A percentile compares a stretch with the other conserved stretches of the same genome.
Conservation (phyloP, 2,329 filamentous ascomycete species). For the Aspergillus fumigatiaffinis region DNA sequence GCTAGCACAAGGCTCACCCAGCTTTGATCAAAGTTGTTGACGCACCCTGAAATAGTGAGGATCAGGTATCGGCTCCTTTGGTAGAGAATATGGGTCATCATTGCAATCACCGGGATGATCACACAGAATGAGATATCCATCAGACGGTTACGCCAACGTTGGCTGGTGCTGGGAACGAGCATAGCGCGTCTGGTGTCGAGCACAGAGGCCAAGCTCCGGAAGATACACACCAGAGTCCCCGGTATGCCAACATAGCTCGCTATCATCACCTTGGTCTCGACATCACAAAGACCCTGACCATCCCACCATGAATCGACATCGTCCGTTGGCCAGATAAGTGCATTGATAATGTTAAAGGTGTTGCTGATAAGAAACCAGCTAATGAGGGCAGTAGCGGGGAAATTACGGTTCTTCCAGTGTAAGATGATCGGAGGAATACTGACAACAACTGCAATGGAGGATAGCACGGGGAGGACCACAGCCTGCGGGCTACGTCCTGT, state of each 20-base stretch:
- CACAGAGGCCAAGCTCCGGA: conserved; percentile 56
- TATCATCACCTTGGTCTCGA: conserved; percentile 57
- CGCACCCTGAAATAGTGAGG: conserved; percentile 57
- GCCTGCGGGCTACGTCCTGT: conserved; percentile 25
- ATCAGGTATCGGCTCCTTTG: conserved; percentile 58
- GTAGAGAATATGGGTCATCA: conserved; percentile 56
- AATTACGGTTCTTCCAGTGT: conserved; percentile 59
- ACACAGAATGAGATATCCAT: conserved; percentile 57
- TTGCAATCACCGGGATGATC: conserved; percentile 51
- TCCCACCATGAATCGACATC: conserved; percentile 53
- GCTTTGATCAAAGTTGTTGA: conserved; percentile 49
- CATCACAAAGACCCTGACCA: conserved; percentile 60
- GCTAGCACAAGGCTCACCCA: conserved; percentile 56
- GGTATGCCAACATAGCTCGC: conserved; percentile 51
- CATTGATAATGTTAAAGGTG: conserved; percentile 57
- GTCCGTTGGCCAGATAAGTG: conserved; percentile 61
- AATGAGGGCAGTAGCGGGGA: conserved; percentile 56
- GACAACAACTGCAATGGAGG: conserved; percentile 49
- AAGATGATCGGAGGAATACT: conserved; percentile 56
- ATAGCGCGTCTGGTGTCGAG: conserved; percentile 56
- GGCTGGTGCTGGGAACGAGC: conserved; percentile 47
- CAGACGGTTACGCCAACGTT: conserved; percentile 44
- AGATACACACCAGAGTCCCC: conserved; percentile 54
- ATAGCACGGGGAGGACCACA: conserved; percentile 46
- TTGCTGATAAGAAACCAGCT: conserved; percentile 56